Base-by-base conservation (phyloP, 2,329 filamentous ascomycete genomes). In the Neoarthrinium moseri region DNA sequence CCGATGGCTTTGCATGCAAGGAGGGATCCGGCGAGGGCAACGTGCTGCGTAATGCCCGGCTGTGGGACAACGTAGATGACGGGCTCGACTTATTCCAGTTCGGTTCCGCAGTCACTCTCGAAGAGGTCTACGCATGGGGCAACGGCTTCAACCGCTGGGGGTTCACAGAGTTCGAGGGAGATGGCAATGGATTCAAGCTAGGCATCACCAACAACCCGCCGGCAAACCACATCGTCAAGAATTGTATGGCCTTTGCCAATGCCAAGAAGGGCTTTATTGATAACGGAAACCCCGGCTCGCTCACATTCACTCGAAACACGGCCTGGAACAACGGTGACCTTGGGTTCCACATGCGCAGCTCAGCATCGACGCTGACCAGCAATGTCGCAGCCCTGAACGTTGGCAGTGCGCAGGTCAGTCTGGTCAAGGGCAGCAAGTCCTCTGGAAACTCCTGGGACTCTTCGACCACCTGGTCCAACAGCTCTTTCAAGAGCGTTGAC, bases 11-110 rank as follows among this genome's bases (percentile, higher is more conserved):
- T 35, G 73, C 66, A 2, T 69, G 66, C 55, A 77, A 77, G 54
- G 66, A 70, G 35, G 73, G 74, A 6, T 62, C 57, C 2, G 73
- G 73, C 3, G 64, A 64, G 17, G 73, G 73, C 7, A 77, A 77
- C 41, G 51, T 70, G 2, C 51, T 76, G 6, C 65, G 67, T 22
- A 70, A 70, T 5, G 68, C 71, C 0, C 66, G 73, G 15, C 62
- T 76, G 0, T 77, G 71, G 71, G 66, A 77, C 43, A 77, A 77
- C 24, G 73, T 75, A 6, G 73, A 77, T 30, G 73, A 77, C 43
- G 73, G 73, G 2, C 58, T 74, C 5, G 71, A 74, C 51, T 56
- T 74, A 1, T 74, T 53, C 40, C 56, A 56, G 58, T 74, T 73
- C 51, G 64, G 59, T 27, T 68, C 63, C 11, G 56, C 63, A 6